Percentiles rank a stretch among this genome's conserved stretches.
phyloP scores from a whole-genome alignment of 2,329 filamentous ascomycete genomes.

The Neonectria coccinea region DNA sequence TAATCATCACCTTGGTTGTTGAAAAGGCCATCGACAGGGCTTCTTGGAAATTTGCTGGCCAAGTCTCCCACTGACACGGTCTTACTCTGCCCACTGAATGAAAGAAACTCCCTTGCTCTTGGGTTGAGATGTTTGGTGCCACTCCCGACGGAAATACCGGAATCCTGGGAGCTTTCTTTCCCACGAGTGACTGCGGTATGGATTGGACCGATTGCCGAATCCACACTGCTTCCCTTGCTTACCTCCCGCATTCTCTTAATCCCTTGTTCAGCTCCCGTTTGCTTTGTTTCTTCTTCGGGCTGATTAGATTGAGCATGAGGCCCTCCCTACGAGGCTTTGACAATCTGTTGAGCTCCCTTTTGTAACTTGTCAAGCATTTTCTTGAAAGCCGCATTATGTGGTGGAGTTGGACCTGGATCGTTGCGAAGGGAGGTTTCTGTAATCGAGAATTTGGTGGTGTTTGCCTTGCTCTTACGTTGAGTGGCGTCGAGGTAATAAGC shows the following conservation, averaged over 20 bases:
- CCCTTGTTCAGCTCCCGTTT: neutral
- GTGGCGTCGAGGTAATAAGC: neutral
- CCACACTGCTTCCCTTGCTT: constrained; percentile 11
- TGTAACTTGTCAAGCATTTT: constrained; percentile 46
- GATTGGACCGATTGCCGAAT: constrained; percentile 24
- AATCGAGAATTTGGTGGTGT: neutral
- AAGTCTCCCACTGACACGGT: neutral
- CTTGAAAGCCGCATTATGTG: constrained; percentile 44
- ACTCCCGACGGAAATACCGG: constrained; percentile 27
- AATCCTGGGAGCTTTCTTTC: constrained; percentile 36
- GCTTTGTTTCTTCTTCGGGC: constrained; percentile 18
- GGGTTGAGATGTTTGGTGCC: constrained; percentile 46
- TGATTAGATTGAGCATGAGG: neutral
- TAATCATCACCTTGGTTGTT: neutral
- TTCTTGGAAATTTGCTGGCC: neutral
- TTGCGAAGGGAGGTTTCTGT: neutral
- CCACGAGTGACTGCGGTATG: neutral
- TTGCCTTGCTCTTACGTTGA: neutral
- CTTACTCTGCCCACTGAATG: constrained; percentile 34
- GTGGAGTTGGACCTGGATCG: constrained; percentile 15
- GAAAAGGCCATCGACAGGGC: neutral
- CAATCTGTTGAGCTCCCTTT: constrained; percentile 8
- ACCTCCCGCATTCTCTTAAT: neutral
- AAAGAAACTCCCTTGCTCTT: constrained; percentile 51
- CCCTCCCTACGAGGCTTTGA: constrained; percentile 10